Conservation (phyloP, 495 filamentous ascomycete species). For the Ramalina intermedia region DNA sequence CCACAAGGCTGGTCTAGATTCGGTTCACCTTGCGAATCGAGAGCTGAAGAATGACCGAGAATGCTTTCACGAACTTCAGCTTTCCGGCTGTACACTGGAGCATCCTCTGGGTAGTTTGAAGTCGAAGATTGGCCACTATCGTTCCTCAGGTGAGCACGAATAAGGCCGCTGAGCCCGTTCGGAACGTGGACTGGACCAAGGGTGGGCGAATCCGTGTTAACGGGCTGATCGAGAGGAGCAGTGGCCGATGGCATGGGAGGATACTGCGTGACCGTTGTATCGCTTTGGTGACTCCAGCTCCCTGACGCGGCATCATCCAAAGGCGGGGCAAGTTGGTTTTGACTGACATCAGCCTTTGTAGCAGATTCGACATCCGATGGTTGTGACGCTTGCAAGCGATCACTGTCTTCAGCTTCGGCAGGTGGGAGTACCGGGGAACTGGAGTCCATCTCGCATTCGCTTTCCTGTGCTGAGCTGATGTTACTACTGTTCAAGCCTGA, state of each 20-base stretch:
- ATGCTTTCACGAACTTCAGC: slow-evolving; percentile 18
- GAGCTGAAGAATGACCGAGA: slow-evolving; percentile 15
- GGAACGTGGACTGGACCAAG: slow-evolving; percentile 40
- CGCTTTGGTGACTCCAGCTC: slow-evolving; percentile 13
- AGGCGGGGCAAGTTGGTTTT: slow-evolving; percentile 6
- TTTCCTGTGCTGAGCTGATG: slow-evolving; percentile 4
- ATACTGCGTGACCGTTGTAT: slow-evolving; percentile 11
- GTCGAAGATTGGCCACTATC: slow-evolving; percentile 65
- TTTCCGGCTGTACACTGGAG: slow-evolving; percentile 26
- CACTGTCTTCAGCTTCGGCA: background rate
- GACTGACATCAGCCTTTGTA: background rate
- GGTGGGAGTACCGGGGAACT: background rate
- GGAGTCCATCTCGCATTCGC: slow-evolving; percentile 10
- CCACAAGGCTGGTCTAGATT: slow-evolving; percentile 26
- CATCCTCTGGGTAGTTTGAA: slow-evolving; percentile 40
- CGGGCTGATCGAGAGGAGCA: slow-evolving; percentile 18
- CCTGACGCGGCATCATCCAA: slow-evolving; percentile 20
- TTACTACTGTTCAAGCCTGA: slow-evolving; percentile 30
- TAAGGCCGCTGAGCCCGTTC: slow-evolving; percentile 62
- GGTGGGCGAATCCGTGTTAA: slow-evolving; percentile 58
- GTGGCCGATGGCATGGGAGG: background rate
- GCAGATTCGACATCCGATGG: background rate
- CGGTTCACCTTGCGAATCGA: slow-evolving; percentile 29
- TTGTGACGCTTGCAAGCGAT: background rate
- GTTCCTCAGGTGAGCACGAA: slow-evolving; percentile 72